phyloP scores from a whole-genome alignment of 2,329 filamentous ascomycete genomes.

The Trichoderma koningii region DNA sequence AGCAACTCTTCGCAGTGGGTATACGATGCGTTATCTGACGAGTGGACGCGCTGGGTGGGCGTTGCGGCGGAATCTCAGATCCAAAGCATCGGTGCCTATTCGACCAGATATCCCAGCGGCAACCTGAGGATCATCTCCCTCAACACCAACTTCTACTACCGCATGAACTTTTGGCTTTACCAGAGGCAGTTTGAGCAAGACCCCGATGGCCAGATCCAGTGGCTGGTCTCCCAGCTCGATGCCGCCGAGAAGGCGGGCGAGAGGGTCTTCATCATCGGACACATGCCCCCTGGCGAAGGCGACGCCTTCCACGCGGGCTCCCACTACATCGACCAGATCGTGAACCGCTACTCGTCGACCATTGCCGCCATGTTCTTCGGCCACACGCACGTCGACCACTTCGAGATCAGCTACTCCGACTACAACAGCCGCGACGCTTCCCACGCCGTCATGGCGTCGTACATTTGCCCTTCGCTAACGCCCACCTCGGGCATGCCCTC shows the following conservation, averaged over 20 bases:
- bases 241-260: conserved; percentile 54
- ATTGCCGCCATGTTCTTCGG: conserved; percentile 60
- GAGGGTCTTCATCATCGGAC: conserved; percentile 59
- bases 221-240: conserved; percentile 56
- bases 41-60: conserved; percentile 54
- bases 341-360: conserved; percentile 55
- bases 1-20: conserved; percentile 52
- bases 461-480: conserved; percentile 56
- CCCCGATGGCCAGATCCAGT: conserved; percentile 54
- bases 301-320: conserved; percentile 57
- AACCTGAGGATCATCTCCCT: conserved; percentile 60
- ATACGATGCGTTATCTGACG: conserved; percentile 50
- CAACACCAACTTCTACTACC: conserved; percentile 62
- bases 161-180: conserved; percentile 59
- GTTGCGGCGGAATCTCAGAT: conserved; percentile 37
- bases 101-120: conserved; percentile 46
- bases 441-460: conserved; percentile 53
- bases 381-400: conserved; percentile 60
- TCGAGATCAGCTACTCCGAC: conserved; percentile 56
- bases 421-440: conserved; percentile 45
- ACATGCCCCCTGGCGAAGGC: conserved; percentile 55
- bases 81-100: conserved; percentile 52
- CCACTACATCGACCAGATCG: conserved; percentile 55
- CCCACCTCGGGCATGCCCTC: conserved; percentile 58
- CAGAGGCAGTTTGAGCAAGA: conserved; percentile 50